Evolutionary conservation across 2,329 filamentous ascomycete species (phyloP), one percentile per base, ranked within the genome.

Genomic region (Stylonectria norvegica): DNA sequence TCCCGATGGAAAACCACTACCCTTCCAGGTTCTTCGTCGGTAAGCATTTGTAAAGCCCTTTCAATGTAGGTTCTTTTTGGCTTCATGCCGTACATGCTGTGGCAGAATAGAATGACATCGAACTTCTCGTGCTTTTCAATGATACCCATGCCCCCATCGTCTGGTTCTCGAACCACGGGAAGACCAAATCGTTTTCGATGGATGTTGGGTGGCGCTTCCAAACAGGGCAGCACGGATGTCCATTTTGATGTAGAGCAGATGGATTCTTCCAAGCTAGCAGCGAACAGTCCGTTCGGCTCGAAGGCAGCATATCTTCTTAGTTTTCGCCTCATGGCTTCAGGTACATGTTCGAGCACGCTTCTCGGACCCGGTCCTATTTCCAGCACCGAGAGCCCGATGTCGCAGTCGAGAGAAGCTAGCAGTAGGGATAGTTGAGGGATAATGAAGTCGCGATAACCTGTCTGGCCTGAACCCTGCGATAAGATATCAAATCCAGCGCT

Each of bases 21-120:
- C 18, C 76, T 53, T 38, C 67, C 70, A n/a, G 52, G 63, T 41
- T 59, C 47, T 46, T 50, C 40, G 39, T 65, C 48, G 44, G 48
- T 57, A 20, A 83, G 72, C 67, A 78, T 65, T 14, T 57, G 49
- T 6, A 83, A 53, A 2, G 73, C 69, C 14, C 44, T 49, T 53
- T 71, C 55, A 45, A 83, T 69, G 43, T 66, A 69, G 2, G 11
- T 54, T n/a, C 46, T 50, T 48, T 76, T 74, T 3, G 67, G 65
- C 0, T 64, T 65, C 71, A 83, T 75, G 43, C 75, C 76, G 48
- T 83, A 81, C 71, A 83, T 72, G 61, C 79, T 81, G 55, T 83
- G 78, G 48, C 78, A 83, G 59, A 83, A 79, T 4, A 84, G 52
- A 14, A 83, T 56, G 28, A 81, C 10, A 47, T 83, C 70, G 50